Conservation (phyloP, 2,329 filamentous ascomycete genomes). For the Pseudogymnoascus sp. region DNA sequence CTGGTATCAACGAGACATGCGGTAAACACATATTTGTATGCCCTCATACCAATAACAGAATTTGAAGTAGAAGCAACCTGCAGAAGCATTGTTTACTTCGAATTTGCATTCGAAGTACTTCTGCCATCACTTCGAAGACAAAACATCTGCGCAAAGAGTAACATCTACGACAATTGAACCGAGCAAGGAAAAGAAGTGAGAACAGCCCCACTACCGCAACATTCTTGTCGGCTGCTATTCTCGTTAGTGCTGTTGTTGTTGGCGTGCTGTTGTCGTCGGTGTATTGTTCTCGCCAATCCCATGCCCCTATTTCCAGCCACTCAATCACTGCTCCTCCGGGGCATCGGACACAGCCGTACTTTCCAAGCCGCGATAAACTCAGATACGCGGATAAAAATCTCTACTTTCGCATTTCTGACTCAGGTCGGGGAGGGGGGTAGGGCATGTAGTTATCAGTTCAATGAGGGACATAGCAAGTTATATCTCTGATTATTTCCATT, state of each 20-base stretch:
- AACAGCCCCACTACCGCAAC: no score
- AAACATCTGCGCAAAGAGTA: background rate
- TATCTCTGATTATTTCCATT: constrained; percentile 5
- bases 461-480: background rate
- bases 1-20: no score
- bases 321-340: no score
- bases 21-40: no score
- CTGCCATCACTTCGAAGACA: background rate
- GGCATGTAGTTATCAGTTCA: background rate
- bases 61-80: background rate
- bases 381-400: background rate
- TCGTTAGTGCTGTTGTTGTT: background rate
- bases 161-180: no score
- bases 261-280: no score
- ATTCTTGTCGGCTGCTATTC: background rate
- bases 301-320: background rate
- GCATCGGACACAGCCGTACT: no score
- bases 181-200: background rate
- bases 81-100: background rate
- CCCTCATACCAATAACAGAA: no score
- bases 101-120: background rate
- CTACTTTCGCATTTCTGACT: background rate
- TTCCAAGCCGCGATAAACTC: no score
- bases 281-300: background rate
- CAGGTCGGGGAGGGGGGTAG: background rate